Conservation (phyloP, 345 rosid genomes). For the Melastoma malabathricum region DNA sequence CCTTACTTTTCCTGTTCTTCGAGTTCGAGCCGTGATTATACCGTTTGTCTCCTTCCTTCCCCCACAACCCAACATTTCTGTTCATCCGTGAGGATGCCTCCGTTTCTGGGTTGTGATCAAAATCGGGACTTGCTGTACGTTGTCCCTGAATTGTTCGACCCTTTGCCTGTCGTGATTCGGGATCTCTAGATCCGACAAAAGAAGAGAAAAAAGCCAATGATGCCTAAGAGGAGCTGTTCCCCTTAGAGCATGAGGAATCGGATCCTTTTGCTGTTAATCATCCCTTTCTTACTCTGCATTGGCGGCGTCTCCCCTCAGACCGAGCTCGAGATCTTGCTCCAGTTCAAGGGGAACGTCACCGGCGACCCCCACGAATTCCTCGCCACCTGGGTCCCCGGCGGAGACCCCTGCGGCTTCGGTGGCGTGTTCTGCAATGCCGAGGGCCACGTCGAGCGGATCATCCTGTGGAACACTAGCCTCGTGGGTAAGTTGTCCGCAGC, state of each 20-base stretch:
- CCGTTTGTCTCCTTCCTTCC: no score
- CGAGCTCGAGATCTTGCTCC: slow-evolving; percentile 65
- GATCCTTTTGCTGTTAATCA: slow-evolving; percentile 34
- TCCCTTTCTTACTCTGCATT: slow-evolving; percentile 23
- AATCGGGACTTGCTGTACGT: no score
- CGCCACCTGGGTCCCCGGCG: slow-evolving; percentile 46
- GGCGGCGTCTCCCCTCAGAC: slow-evolving; percentile 26
- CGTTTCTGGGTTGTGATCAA: no score
- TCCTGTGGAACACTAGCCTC: slow-evolving; percentile 76
- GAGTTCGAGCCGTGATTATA: no score
- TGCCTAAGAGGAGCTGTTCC: slow-evolving; percentile 36
- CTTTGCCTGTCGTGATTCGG: neutral
- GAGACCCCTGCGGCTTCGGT: slow-evolving; percentile 50
- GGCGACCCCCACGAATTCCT: slow-evolving; percentile 59
- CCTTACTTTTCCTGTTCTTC: no score
- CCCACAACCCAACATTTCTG: no score
- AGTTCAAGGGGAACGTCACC: slow-evolving; percentile 58
- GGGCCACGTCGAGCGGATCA: slow-evolving; percentile 73
- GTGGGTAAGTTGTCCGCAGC: slow-evolving; percentile 55
- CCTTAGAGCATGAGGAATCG: slow-evolving; percentile 50
- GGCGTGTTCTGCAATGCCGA: slow-evolving; percentile 63
- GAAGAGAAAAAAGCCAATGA: slow-evolving; percentile 17
- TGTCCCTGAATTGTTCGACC: no score
- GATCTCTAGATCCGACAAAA: neutral
- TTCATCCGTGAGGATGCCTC: no score